Conservation (phyloP, 179 eudicot genomes). For the Patellifolia procumbens region DNA sequence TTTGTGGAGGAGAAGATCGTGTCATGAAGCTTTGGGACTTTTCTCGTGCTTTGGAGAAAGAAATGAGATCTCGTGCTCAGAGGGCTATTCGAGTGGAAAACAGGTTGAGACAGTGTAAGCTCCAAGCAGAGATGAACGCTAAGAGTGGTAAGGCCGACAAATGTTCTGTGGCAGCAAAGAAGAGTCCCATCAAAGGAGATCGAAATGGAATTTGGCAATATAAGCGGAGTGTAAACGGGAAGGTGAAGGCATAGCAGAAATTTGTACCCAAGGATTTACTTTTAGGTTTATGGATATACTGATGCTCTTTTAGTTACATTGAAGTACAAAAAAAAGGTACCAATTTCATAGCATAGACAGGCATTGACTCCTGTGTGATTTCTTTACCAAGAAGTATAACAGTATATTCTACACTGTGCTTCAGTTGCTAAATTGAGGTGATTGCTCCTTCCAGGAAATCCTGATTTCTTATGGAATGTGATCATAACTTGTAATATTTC, state of each 20-base stretch:
- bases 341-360: slow-evolving; percentile 26
- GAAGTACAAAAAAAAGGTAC: slow-evolving; percentile 24
- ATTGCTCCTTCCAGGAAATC: slow-evolving; percentile 4
- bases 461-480: not conserved
- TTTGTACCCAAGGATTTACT: not conserved
- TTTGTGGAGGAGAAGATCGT: slow-evolving; percentile 89
- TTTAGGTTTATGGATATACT: slow-evolving; percentile 7
- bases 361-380: slow-evolving; percentile 16
- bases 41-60: slow-evolving; percentile 79
- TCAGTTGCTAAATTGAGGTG: slow-evolving; percentile 8
- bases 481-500: not conserved
- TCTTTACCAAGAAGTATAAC: not conserved
- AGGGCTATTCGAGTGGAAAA: slow-evolving; percentile 71
- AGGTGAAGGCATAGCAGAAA: slow-evolving; percentile 58
- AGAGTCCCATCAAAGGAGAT: slow-evolving; percentile 65
- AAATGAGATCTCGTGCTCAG: slow-evolving; percentile 56
- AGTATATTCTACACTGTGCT: slow-evolving; percentile 24
- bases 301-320: slow-evolving; percentile 16
- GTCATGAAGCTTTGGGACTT: slow-evolving; percentile 88
- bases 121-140: slow-evolving; percentile 60
- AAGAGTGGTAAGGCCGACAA: slow-evolving; percentile 58
- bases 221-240: slow-evolving; percentile 69
- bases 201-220: slow-evolving; percentile 59
- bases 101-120: slow-evolving; percentile 85
- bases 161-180: slow-evolving; percentile 77